phyloP scores from a whole-genome alignment of 495 filamentous ascomycete genomes.

The Tuber calosporum region DNA sequence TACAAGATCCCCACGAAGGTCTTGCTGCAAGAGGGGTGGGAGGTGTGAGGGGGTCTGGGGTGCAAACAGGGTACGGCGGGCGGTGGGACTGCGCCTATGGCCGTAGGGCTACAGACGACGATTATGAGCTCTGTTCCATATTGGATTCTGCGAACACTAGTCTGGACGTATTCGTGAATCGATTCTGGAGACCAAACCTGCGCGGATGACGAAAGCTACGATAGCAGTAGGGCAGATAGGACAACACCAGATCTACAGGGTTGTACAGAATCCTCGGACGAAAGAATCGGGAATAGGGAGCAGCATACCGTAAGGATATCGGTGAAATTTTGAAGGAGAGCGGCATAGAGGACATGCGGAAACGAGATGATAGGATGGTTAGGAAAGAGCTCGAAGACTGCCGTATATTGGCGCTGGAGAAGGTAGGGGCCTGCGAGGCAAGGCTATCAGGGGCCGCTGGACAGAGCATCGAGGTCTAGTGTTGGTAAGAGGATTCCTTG shows the following conservation, averaged over 20 bases:
- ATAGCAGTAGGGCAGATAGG: background rate
- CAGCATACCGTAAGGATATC: background rate
- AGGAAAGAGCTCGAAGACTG: background rate
- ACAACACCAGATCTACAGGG: background rate
- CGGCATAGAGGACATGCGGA: background rate
- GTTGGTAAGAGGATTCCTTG: background rate
- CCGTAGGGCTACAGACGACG: background rate
- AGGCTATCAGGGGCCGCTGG: background rate
- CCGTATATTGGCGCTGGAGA: too few species aligned
- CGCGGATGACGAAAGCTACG: background rate
- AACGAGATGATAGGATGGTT: background rate
- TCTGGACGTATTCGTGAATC: background rate
- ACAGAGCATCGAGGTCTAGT: background rate
- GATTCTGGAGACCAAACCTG: background rate
- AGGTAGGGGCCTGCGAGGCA: background rate
- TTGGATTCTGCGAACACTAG: background rate
- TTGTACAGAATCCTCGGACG: background rate
- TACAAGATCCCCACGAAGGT: background rate
- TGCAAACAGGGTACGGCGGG: background rate
- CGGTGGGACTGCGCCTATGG: background rate
- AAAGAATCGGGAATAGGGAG: background rate
- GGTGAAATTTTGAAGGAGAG: background rate
- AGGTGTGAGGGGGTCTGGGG: background rate
- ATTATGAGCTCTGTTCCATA: background rate
- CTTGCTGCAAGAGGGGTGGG: background rate